Percentiles rank a stretch among this genome's conserved stretches.
Conservation (phyloP, 225 moss, liverwort and hornwort species). For the Ulota crispa region DNA sequence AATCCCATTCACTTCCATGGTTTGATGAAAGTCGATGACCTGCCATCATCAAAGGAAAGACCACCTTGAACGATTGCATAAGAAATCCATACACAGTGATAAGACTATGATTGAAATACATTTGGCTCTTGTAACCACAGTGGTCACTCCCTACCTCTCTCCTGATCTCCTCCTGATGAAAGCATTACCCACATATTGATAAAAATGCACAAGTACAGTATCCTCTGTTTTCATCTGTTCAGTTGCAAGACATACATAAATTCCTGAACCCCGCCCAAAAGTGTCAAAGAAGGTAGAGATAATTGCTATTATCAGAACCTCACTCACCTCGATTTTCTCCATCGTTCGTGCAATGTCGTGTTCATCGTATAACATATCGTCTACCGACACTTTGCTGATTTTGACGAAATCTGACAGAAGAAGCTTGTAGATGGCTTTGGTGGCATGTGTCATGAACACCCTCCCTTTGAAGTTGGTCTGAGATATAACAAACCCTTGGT, state of each 20-base stretch:
- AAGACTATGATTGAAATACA: not conserved
- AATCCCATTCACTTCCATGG: slow-evolving; percentile 98
- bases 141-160: not conserved
- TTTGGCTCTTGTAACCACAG: not conserved
- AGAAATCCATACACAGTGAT: too few relatives aligned
- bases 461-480: slow-evolving; percentile 97
- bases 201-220: not conserved
- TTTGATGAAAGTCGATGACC: slow-evolving; percentile 99
- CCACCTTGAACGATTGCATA: not conserved
- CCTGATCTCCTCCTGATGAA: not conserved
- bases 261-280: not conserved
- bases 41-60: slow-evolving; percentile 27
- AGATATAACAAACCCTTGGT: slow-evolving; percentile 6
- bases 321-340: slow-evolving; percentile 86
- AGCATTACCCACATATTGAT: not conserved
- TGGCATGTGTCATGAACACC: slow-evolving; percentile 99
- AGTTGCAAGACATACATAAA: slow-evolving; percentile 9
- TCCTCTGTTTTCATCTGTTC: not conserved
- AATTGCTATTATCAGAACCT: not conserved
- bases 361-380: slow-evolving; percentile 96
- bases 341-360: slow-evolving; percentile 89
- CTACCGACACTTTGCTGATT: slow-evolving; percentile 87
- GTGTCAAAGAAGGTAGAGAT: not conserved
- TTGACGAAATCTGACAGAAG: slow-evolving; percentile 90
- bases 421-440: slow-evolving; percentile 94